Evolutionary conservation across 2,329 filamentous ascomycete species (phyloP).

Genomic region (Elsinoe arachidis): DNA sequence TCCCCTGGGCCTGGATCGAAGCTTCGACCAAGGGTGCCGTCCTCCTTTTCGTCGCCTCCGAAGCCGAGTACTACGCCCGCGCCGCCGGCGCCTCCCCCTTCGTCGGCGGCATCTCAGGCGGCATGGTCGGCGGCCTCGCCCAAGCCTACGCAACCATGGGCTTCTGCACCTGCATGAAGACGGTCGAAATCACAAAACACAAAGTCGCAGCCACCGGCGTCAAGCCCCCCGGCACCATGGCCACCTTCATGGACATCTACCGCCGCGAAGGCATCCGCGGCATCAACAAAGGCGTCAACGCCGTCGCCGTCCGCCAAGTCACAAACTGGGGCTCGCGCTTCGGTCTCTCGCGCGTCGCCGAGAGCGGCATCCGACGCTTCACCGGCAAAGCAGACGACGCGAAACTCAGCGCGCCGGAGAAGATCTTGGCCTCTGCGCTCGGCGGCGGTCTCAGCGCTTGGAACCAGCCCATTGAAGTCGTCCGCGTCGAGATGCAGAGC

Average conservation of each 20-base stretch:
- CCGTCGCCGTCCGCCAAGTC: constrained; percentile 96
- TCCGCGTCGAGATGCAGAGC: constrained; percentile 99
- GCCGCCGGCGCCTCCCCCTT: constrained; percentile 72
- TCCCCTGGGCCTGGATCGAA: constrained; percentile 99
- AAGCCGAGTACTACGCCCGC: constrained; percentile 92
- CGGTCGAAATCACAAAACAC: constrained; percentile 97
- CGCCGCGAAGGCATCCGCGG: constrained; percentile 84
- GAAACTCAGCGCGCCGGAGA: constrained; percentile 72
- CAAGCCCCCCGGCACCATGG: constrained; percentile 82
- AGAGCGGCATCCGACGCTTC: constrained; percentile 71
- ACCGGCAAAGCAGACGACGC: constrained; percentile 73
- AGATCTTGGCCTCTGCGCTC: constrained; percentile 75
- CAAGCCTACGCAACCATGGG: constrained; percentile 99
- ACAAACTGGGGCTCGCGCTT: constrained; percentile 99
- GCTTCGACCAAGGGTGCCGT: constrained; percentile 98
- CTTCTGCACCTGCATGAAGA: constrained; percentile 99
- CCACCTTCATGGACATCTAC: constrained; percentile 96
- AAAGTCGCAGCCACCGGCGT: constrained; percentile 78
- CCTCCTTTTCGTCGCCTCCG: constrained; percentile 95
- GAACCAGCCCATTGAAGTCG: constrained; percentile 99
- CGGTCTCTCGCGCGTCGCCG: constrained; percentile 82
- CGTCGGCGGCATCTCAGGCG: constrained; percentile 76
- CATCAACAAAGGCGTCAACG: constrained; percentile 98
- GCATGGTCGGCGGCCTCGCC: constrained; percentile 87
- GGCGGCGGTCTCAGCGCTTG: constrained; percentile 94